Percentiles rank a stretch among this genome's conserved stretches.
Evolutionary conservation across 495 filamentous ascomycete genomes (phyloP).

Genomic region (Penicillium lagena): DNA sequence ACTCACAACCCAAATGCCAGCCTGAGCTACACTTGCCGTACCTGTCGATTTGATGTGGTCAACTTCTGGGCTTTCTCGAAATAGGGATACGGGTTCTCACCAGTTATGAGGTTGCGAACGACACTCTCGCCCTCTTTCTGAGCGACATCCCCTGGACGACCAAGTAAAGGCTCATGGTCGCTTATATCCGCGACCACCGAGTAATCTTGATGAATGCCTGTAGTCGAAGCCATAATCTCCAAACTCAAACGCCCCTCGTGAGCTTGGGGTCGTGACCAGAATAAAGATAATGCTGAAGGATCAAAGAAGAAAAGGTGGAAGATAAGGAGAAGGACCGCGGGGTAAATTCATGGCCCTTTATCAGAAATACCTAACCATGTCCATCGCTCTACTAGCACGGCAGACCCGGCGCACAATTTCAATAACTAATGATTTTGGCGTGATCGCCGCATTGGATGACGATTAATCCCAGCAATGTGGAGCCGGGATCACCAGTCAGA

Average conservation of each 20-base stretch:
- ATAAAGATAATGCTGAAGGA: not conserved
- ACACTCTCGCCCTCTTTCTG: constrained; percentile 59
- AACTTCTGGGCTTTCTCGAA: too few species aligned
- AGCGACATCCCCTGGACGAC: constrained; percentile 62
- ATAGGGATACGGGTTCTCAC: constrained; percentile 33
- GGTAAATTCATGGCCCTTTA: too few species aligned
- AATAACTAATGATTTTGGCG: not conserved
- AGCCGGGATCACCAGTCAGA: constrained; percentile 2
- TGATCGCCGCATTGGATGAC: constrained; percentile 10
- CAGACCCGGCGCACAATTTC: too few species aligned
- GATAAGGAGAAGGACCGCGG: too few species aligned
- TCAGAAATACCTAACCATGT: too few species aligned
- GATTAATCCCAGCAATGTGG: constrained; percentile 1
- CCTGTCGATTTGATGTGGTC: constrained; percentile 32
- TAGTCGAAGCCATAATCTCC: constrained; percentile 46
- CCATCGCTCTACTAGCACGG: too few species aligned
- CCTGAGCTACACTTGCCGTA: constrained; percentile 62
- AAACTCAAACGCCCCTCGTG: too few species aligned
- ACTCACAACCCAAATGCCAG: constrained; percentile 59
- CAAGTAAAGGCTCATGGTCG: constrained; percentile 76
- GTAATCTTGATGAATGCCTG: constrained; percentile 40
- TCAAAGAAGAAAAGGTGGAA: too few species aligned
- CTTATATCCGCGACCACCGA: constrained; percentile 19
- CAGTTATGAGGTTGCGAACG: constrained; percentile 66
- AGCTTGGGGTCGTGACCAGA: not conserved